Evolutionary conservation across 2,329 filamentous ascomycete species (phyloP), one percentile per base, ranked within the genome.

Genomic region (Claviceps cyperi): DNA sequence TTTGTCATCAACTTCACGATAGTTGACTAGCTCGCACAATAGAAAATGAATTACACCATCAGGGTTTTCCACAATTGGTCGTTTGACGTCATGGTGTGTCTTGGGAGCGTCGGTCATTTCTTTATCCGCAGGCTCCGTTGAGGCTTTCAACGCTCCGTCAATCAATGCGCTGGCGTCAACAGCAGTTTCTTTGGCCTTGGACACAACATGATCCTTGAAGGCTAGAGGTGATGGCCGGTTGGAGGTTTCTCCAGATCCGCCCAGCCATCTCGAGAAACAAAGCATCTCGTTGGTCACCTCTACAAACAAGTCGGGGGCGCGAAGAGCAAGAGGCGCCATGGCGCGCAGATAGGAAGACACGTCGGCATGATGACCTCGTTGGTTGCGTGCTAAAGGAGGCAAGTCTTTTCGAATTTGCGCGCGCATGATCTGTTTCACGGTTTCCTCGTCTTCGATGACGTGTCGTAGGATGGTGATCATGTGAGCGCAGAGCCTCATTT

Each of bases 11-110:
- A 95, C 88, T 62, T 95, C 90, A 59, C 85, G 84, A 67, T 94
- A 97, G 47, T 87, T 90, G 50, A 96, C 74, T 44, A 98, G 72
- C 64, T 98, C 92, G 52, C 86, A 94, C 4, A 98, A 80, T 21
- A 98, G 74, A 66, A 95, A 98, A 60, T 97, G 88, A 51, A 98
- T 83, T 3, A 98, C 88, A 4, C 92, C 92, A 64, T 97, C 92
- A 0, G 91, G 88, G 54, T 92, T 89, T 64, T 96, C 90, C 5
- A 96, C 81, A 13, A 90, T 75, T 1, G 92, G 91, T 8, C 86
- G 74, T 66, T 94, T 96, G 40, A 80, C 67, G 53, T 96, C 89
- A 37, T 69, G 63, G 8, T 67, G 62, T 3, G 72, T 56, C 64
- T 91, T 94, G 3, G 77, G 72, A 19, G 71, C 75, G 58, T 87